Evolutionary conservation across 2,329 filamentous ascomycete species (phyloP), one percentile per base, ranked within the genome.

Genomic region (Achaetomium macrosporum): DNA sequence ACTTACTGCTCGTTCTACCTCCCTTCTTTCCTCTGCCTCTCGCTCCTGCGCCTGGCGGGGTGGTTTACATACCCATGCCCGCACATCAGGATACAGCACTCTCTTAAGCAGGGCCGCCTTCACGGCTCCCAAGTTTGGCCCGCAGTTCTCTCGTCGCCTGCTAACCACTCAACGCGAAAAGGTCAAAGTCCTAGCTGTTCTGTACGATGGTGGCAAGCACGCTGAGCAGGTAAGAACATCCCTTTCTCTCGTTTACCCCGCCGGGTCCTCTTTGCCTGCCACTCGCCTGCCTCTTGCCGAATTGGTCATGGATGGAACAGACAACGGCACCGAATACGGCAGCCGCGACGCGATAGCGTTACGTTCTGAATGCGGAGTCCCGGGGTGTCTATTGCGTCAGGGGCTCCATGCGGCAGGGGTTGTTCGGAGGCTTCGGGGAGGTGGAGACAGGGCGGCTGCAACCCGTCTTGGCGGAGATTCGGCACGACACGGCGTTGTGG

Each of bases 141-240:
- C 42, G 8, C 49, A 17, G 5, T 12, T 50, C 2, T 49, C 43
- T 3, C 49, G 12, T 5, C 81, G 82, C 75, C 81, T 72, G 73
- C 76, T 79, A 67, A 78, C 76, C 64, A 71, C 71, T 57, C 59
- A 63, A 64, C 70, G 67, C 68, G 69, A 73, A 73, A 71, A 96
- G 90, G 91, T 91, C 77, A 96, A 96, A 79, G 88, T 96, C 75
- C 85, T 96, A 70, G 79, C 91, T 69, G 88, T 95, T 65, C 82
- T 96, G 64, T 96, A 96, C 79, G 91, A 96, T 75, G 91, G 90
- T 71, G 81, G 83, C 70, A 77, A 90, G 76, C 90, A 96, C 78
- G 90, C 91, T 76, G 76, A 87, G 74, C 81, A 96, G 68, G 90
- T 95, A 70, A 71, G 76, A 69, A 25, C 12, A 12, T 31, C n/a